phyloP scores from a whole-genome alignment of 306 rosid species.

The Erythrophleum fordii region DNA sequence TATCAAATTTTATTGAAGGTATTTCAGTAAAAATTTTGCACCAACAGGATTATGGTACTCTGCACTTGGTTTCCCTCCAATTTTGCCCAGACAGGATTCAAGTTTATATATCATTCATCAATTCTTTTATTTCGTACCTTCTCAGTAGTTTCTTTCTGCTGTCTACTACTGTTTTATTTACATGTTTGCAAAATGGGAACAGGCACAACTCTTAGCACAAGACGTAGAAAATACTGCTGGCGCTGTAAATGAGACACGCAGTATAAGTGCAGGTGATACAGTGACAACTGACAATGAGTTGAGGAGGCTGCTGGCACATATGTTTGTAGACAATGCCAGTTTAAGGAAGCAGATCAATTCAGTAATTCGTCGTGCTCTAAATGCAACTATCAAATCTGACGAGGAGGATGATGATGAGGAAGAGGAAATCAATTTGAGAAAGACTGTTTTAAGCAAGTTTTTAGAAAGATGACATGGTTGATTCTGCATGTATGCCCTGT shows the following conservation, averaged over 20 bases:
- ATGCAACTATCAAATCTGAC: slow-evolving; percentile 50
- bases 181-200: slow-evolving; percentile 44
- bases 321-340: slow-evolving; percentile 80
- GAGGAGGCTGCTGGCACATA: slow-evolving; percentile 70
- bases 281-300: slow-evolving; percentile 56
- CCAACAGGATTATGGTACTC: no score
- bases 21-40: neutral
- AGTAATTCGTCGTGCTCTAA: slow-evolving; percentile 73
- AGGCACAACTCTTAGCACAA: slow-evolving; percentile 94
- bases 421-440: slow-evolving; percentile 55
- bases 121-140: slow-evolving; percentile 13
- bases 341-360: slow-evolving; percentile 84
- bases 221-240: slow-evolving; percentile 59
- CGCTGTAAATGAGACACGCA: slow-evolving; percentile 44
- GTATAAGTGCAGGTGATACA: slow-evolving; percentile 31
- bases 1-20: neutral
- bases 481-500: slow-evolving; percentile 10
- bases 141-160: slow-evolving; percentile 18
- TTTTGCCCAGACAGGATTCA: slow-evolving; percentile 17
- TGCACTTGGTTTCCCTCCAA: neutral
- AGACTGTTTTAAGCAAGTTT: slow-evolving; percentile 71
- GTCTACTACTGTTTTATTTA: slow-evolving; percentile 30
- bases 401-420: slow-evolving; percentile 51
- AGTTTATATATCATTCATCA: neutral
- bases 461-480: slow-evolving; percentile 56